These are phyloP conservation scores for Cinchona pubescens DNA, from an alignment of 257 asterid genomes.

Conservation along the genomic window DNA sequence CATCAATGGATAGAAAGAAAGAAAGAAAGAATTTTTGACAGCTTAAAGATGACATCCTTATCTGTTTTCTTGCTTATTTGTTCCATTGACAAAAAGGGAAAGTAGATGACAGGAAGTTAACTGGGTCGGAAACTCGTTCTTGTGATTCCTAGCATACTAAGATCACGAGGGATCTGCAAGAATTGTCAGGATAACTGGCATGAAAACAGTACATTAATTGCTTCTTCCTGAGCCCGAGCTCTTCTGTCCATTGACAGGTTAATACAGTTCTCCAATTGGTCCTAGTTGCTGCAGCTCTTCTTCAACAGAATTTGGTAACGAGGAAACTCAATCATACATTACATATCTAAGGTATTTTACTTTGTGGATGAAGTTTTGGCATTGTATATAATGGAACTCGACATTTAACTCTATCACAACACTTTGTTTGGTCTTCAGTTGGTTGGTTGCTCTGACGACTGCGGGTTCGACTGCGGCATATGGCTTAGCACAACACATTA, in stretches of 20 bases:
- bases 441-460: constrained; percentile 83
- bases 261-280: constrained; percentile 84
- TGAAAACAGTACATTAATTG: not conserved
- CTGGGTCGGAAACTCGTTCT: not conserved
- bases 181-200: not conserved
- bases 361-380: not conserved
- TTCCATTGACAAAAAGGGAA: not conserved
- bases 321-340: constrained; percentile 60
- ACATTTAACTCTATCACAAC: constrained; percentile 1
- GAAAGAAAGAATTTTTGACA: not conserved
- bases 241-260: constrained; percentile 41
- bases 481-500: constrained; percentile 72
- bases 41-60: not conserved
- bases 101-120: not conserved
- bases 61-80: not conserved
- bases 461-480: constrained; percentile 75
- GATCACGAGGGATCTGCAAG: not conserved
- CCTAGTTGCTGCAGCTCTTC: constrained; percentile 83
- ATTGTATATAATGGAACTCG: not conserved
- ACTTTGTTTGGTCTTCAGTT: constrained; percentile 50
- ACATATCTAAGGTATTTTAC: constrained; percentile 55
- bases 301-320: constrained; percentile 84
- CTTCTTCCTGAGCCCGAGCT: not conserved
- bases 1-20: not conserved
- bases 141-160: not conserved